A percentile compares a stretch with the other conserved stretches of the same genome.
Evolutionary conservation across 352 stramenopile species (phyloP).

Genomic region (Pseudoperonospora humuli): DNA sequence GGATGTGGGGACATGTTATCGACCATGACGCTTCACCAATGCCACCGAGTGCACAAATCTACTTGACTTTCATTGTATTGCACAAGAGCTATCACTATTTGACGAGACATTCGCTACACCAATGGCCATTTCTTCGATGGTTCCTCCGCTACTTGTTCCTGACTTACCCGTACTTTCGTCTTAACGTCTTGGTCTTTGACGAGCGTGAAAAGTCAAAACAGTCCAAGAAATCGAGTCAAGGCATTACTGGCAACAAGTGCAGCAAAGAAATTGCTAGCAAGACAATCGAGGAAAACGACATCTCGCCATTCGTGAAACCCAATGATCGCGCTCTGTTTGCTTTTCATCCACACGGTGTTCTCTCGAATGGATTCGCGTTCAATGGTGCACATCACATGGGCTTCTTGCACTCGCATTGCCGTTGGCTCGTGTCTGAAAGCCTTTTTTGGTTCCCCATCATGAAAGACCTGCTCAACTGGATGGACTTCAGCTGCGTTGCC

Average conservation of each 20-base stretch:
- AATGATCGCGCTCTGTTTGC: conserved; percentile 25
- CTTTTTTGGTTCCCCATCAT: conserved; percentile 66
- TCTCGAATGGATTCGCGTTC: conserved; percentile 42
- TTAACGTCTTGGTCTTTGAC: conserved; percentile 40
- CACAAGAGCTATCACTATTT: conserved; percentile 43
- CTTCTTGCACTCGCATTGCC: conserved; percentile 36
- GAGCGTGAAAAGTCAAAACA: conserved; percentile 17
- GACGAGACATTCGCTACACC: conserved; percentile 12
- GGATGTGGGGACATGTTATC: conserved; percentile 6
- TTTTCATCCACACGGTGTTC: conserved; percentile 64
- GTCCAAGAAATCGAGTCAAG: not conserved
- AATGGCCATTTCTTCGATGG: conserved; percentile 33
- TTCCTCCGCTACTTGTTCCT: conserved; percentile 35
- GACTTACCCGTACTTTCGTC: conserved; percentile 48
- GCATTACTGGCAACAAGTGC: conserved; percentile 2
- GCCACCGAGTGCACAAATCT: conserved; percentile 18
- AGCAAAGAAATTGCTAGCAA: not conserved
- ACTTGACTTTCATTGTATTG: conserved; percentile 25
- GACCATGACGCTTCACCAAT: conserved; percentile 5
- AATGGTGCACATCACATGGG: conserved; percentile 48
- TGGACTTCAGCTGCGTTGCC: conserved; percentile 43
- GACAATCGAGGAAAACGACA: conserved; percentile 16
- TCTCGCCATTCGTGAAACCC: conserved; percentile 9
- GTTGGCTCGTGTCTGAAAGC: conserved; percentile 61
- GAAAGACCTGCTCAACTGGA: conserved; percentile 60